Evolutionary conservation across 805 yeast genomes (phyloP).

Genomic region (Kodamaea neixiangensis): DNA sequence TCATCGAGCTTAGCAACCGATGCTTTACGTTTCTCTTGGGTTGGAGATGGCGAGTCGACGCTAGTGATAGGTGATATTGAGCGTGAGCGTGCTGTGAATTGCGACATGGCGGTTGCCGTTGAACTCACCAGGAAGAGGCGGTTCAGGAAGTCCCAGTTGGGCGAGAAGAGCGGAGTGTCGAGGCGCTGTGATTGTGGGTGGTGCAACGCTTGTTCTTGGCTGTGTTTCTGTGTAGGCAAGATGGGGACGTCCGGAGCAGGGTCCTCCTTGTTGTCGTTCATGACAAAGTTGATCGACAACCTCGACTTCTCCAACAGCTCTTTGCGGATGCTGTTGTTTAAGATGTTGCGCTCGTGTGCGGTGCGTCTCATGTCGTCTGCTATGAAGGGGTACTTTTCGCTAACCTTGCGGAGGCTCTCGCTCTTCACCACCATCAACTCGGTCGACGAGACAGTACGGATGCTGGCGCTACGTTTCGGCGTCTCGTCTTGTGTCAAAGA

Average conservation of each 20-base stretch:
- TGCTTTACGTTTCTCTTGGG: conserved; percentile 18
- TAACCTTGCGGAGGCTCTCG: conserved; percentile 53
- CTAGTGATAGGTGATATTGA: conserved; percentile 14
- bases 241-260: conserved; percentile 2
- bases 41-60: conserved; percentile 11
- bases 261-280: conserved; percentile 13
- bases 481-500: conserved; percentile 32
- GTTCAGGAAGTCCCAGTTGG: conserved; percentile 21
- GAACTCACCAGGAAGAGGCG: conserved; percentile 2
- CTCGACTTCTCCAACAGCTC: conserved; percentile 12
- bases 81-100: conserved; percentile 13
- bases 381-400: conserved; percentile 58
- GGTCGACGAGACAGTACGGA: conserved; percentile 59
- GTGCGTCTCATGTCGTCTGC: conserved; percentile 61
- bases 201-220: conserved; percentile 7
- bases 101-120: conserved; percentile 3
- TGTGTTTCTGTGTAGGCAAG: conserved; percentile 6
- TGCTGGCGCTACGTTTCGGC: conserved; percentile 56
- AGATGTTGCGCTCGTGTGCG: conserved; percentile 51
- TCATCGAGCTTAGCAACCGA: conserved; percentile 14
- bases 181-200: conserved; percentile 15
- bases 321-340: conserved; percentile 27
- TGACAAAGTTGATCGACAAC: conserved; percentile 24
- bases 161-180: conserved; percentile 17
- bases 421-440: conserved; percentile 63